Conservation (phyloP, 2,329 filamentous ascomycete genomes). For the Trichoderma citrinoviride region DNA sequence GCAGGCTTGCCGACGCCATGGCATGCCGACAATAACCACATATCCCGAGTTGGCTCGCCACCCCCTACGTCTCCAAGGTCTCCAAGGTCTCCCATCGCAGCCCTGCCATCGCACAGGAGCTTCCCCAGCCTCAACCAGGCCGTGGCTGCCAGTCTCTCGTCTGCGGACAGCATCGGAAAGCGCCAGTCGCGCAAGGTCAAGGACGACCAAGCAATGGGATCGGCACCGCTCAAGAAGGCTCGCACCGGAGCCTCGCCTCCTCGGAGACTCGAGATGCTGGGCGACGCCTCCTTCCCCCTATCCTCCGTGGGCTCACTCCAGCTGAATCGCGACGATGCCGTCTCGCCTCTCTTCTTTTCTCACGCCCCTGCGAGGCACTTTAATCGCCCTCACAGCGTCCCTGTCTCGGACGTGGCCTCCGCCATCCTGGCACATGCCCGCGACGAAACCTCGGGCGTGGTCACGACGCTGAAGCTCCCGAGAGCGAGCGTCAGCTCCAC, state of each 20-base stretch:
- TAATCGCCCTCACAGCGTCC: conserved; percentile 39
- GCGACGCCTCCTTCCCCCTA: conserved; percentile 27
- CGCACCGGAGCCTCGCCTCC: conserved; percentile 48
- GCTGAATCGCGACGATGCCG: conserved; percentile 37
- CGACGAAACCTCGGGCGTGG: conserved; percentile 42
- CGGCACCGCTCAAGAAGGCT: conserved; percentile 46
- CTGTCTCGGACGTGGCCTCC: conserved; percentile 42
- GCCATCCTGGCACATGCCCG: conserved; percentile 48
- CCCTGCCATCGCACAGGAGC: conserved; percentile 4
- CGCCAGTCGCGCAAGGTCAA: conserved; percentile 28
- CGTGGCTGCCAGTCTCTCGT: conserved; percentile 23
- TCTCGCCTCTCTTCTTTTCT: conserved; percentile 55
- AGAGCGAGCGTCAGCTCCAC: conserved; percentile 50
- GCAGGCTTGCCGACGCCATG: conserved; percentile 21
- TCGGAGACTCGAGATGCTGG: conserved; percentile 44
- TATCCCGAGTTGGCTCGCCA: conserved; percentile 21
- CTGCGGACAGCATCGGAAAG: conserved; percentile 28
- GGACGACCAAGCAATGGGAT: conserved; percentile 33
- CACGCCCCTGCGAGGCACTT: conserved; percentile 40
- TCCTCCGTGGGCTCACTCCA: conserved; percentile 24
- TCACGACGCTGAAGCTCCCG: conserved; percentile 56
- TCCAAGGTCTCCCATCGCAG: not conserved
- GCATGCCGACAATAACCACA: conserved; percentile 22
- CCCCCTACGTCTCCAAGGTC: not conserved
- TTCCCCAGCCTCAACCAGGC: conserved; percentile 4